phyloP scores from a whole-genome alignment of 805 yeast genomes.

The Candida cerambycidarum region DNA sequence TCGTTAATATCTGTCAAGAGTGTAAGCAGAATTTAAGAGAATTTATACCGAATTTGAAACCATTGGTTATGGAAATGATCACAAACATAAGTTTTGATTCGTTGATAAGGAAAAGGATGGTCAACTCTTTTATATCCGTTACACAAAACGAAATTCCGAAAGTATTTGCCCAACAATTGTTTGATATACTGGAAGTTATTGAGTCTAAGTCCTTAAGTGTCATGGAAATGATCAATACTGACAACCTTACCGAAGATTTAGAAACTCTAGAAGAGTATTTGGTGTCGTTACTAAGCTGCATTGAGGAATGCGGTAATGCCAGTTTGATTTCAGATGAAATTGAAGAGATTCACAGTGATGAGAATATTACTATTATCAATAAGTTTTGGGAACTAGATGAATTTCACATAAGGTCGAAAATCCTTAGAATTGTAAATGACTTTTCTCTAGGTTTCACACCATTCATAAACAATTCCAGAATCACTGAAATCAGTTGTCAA shows the following conservation, averaged over 20 bases:
- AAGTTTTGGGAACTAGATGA: slow-evolving; percentile 54
- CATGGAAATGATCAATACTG: slow-evolving; percentile 11
- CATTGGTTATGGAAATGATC: slow-evolving; percentile 48
- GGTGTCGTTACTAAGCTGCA: slow-evolving; percentile 57
- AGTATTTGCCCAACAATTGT: slow-evolving; percentile 23
- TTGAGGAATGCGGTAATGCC: slow-evolving; percentile 73
- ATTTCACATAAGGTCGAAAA: slow-evolving; percentile 38
- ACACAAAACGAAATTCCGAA: slow-evolving; percentile 49
- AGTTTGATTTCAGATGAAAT: slow-evolving; percentile 57
- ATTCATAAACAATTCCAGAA: slow-evolving; percentile 42
- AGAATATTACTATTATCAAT: slow-evolving; percentile 26
- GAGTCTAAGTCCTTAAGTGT: slow-evolving; percentile 3
- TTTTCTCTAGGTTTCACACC: slow-evolving; percentile 41
- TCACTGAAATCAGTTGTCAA: slow-evolving; percentile 63
- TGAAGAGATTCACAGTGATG: slow-evolving; percentile 36
- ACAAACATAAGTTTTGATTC: slow-evolving; percentile 37
- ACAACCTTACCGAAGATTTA: slow-evolving; percentile 18
- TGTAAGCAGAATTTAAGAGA: slow-evolving; percentile 44
- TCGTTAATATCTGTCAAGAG: slow-evolving; percentile 56
- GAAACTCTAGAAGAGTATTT: slow-evolving; percentile 42
- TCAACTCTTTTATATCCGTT: slow-evolving; percentile 62
- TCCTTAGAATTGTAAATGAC: slow-evolving; percentile 40
- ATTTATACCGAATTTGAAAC: slow-evolving; percentile 50
- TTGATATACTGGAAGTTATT: slow-evolving; percentile 22
- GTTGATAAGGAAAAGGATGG: slow-evolving; percentile 57